These are phyloP conservation scores for Xylaria sp. DNA, from an alignment of 495 filamentous ascomycete genomes.

Conservation along the genomic window DNA sequence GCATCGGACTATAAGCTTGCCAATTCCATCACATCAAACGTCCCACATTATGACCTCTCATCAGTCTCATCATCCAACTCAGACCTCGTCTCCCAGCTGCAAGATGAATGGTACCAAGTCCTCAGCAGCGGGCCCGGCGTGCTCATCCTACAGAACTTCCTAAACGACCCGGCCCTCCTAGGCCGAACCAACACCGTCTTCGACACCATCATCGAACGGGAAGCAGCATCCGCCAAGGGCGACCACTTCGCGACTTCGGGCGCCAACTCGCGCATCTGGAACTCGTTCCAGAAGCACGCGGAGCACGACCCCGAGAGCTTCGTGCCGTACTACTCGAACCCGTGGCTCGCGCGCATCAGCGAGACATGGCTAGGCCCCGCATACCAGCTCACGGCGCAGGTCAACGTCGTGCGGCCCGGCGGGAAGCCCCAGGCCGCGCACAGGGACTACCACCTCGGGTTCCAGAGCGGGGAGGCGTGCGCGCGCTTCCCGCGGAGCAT, in stretches of 20 bases:
- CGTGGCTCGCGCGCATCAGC: conserved; percentile 54
- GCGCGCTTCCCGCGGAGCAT: conserved; percentile 48
- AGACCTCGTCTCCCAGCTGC: conserved; percentile 42
- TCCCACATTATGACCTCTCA: conserved; percentile 60
- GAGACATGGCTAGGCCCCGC: conserved; percentile 60
- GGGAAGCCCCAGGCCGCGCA: conserved; percentile 58
- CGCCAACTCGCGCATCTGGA: conserved; percentile 64
- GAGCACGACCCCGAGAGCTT: conserved; percentile 54
- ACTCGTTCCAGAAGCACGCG: conserved; percentile 63
- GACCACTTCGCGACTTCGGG: conserved; percentile 61
- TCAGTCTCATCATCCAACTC: conserved; percentile 36
- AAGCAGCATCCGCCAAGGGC: conserved; percentile 48
- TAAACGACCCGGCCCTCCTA: conserved; percentile 42
- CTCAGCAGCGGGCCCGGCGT: conserved; percentile 60
- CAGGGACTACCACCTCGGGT: conserved; percentile 65
- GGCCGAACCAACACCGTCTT: conserved; percentile 51
- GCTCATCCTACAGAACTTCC: conserved; percentile 58
- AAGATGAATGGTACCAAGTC: conserved; percentile 64
- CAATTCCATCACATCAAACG: conserved; percentile 47
- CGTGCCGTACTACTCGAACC: conserved; percentile 61
- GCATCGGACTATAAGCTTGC: conserved; percentile 53
- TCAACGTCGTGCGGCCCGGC: conserved; percentile 63
- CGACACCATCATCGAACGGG: conserved; percentile 52
- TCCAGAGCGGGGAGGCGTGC: conserved; percentile 42
- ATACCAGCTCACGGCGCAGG: conserved; percentile 61